Evolutionary conservation across 805 yeast species (phyloP).

Genomic region (Millerozyma miso): DNA sequence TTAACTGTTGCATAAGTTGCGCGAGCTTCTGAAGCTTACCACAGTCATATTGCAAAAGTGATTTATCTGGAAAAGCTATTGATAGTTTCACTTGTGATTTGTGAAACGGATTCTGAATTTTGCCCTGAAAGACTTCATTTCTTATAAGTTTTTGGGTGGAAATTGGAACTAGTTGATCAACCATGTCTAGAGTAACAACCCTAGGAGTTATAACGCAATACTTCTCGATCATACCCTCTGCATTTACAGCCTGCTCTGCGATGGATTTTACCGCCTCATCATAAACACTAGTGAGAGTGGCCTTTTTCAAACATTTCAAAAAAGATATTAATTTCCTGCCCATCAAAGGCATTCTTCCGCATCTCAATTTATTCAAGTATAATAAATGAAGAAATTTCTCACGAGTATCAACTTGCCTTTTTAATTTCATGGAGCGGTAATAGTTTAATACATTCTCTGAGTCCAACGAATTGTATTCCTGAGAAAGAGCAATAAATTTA

Average conservation of each 20-base stretch:
- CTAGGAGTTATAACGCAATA: slow-evolving; percentile 87
- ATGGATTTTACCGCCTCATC: slow-evolving; percentile 20
- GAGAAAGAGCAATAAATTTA: slow-evolving; percentile 20
- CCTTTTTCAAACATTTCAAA: slow-evolving; percentile 17
- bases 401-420: slow-evolving; percentile 48
- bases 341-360: slow-evolving; percentile 61
- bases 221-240: slow-evolving; percentile 58
- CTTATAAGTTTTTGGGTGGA: slow-evolving; percentile 29
- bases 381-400: slow-evolving; percentile 51
- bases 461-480: slow-evolving; percentile 19
- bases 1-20: slow-evolving; percentile 64
- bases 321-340: slow-evolving; percentile 54
- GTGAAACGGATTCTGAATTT: slow-evolving; percentile 62
- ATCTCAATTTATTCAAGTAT: slow-evolving; percentile 63
- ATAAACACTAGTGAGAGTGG: slow-evolving; percentile 12
- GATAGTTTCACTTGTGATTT: slow-evolving; percentile 80
- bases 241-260: slow-evolving; percentile 23
- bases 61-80: slow-evolving; percentile 94
- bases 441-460: slow-evolving; percentile 47
- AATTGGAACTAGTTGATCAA: slow-evolving; percentile 45
- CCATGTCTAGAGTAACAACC: slow-evolving; percentile 72
- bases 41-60: slow-evolving; percentile 89
- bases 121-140: slow-evolving; percentile 24
- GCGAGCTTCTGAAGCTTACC: slow-evolving; percentile 92
- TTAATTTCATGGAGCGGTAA: slow-evolving; percentile 52